These are phyloP conservation scores for Lenwebbia sp. DNA, from an alignment of 345 rosid species.

Conservation along the genomic window DNA sequence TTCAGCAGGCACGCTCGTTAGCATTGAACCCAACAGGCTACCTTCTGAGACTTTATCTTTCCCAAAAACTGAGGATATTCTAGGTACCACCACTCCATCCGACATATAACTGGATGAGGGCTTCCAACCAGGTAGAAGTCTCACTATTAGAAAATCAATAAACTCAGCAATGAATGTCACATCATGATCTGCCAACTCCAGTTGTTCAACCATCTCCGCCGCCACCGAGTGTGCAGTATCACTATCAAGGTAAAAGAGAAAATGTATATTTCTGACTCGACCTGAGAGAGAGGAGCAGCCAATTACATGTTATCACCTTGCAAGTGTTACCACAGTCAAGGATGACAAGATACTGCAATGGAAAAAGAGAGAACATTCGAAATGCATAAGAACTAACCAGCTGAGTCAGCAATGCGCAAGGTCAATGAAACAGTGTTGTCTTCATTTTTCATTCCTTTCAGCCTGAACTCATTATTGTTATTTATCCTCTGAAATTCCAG, in stretches of 20 bases:
- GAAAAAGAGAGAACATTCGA: neutral
- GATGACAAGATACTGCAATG: neutral
- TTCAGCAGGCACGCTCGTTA: slow-evolving; percentile 7
- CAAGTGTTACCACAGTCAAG: neutral
- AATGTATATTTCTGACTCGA: slow-evolving; percentile 49
- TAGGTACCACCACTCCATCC: slow-evolving; percentile 10
- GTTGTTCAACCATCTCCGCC: slow-evolving; percentile 74
- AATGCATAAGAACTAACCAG: slow-evolving; percentile 20
- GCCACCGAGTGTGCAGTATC: slow-evolving; percentile 67
- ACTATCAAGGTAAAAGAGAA: slow-evolving; percentile 53
- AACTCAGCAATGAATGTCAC: slow-evolving; percentile 60
- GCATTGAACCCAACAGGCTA: slow-evolving; percentile 17
- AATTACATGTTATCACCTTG: neutral
- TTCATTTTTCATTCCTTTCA: slow-evolving; percentile 39
- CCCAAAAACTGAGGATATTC: slow-evolving; percentile 2
- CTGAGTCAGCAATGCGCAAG: slow-evolving; percentile 42
- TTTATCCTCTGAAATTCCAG: slow-evolving; percentile 36
- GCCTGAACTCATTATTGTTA: slow-evolving; percentile 30
- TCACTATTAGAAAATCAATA: slow-evolving; percentile 49
- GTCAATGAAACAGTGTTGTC: slow-evolving; percentile 41
- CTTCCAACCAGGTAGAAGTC: slow-evolving; percentile 40
- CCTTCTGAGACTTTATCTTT: slow-evolving; percentile 5
- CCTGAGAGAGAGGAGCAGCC: slow-evolving; percentile 18
- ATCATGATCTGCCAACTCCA: slow-evolving; percentile 58
- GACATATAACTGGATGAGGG: slow-evolving; percentile 13